Evolutionary conservation across 2,329 filamentous ascomycete species (phyloP).

Genomic region (Cercospora brassicicola): DNA sequence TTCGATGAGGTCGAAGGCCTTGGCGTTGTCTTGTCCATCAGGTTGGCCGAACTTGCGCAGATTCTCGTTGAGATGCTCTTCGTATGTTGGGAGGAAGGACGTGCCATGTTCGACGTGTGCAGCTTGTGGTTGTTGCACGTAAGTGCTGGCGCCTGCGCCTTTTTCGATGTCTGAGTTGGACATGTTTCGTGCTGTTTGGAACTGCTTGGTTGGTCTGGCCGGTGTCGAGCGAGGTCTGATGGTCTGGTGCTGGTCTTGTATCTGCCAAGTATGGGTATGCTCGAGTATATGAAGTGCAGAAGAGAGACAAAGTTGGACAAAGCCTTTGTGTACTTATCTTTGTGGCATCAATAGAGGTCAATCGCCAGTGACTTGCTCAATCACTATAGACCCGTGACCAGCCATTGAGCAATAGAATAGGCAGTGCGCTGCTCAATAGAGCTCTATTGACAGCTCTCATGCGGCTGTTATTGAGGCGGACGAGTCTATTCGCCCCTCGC

Average conservation of each 20-base stretch:
- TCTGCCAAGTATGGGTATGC: background rate
- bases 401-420: background rate
- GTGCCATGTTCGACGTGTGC: background rate
- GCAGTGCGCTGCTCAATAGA: constrained; percentile 1
- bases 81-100: constrained; percentile 16
- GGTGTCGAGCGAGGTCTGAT: background rate
- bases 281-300: background rate
- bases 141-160: background rate
- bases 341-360: background rate
- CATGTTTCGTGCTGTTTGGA: constrained; percentile 7
- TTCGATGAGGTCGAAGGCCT: constrained; percentile 14
- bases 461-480: background rate
- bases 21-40: constrained; percentile 10
- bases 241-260: background rate
- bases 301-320: background rate
- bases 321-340: background rate
- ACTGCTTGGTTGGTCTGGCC: background rate
- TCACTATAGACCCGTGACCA: background rate
- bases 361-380: background rate
- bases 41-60: constrained; percentile 12
- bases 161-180: constrained; percentile 14
- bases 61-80: constrained; percentile 17
- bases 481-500: background rate
- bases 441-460: background rate
- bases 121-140: constrained; percentile 1